Conservation (phyloP, 2,329 filamentous ascomycete genomes). For the Aureobasidium sp. region DNA sequence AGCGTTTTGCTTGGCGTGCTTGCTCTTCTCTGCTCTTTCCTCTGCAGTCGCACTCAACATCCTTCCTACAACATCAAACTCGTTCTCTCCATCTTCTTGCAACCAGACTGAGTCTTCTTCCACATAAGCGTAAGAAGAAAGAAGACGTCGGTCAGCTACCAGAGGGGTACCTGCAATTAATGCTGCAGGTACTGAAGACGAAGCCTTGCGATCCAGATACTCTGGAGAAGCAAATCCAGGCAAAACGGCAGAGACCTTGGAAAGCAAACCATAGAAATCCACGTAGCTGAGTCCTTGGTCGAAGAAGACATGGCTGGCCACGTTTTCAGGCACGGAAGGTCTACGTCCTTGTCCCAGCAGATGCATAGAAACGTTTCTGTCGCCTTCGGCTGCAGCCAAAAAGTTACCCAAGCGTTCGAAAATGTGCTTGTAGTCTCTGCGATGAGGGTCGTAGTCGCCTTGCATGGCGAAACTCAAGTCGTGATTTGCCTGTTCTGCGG, state of each 20-base stretch:
- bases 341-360: constrained; percentile 15
- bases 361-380: constrained; percentile 9
- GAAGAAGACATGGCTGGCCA: constrained; percentile 23
- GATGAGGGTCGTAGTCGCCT: constrained; percentile 24
- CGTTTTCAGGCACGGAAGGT: constrained; percentile 21
- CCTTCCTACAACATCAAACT: constrained; percentile 25
- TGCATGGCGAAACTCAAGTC: constrained; percentile 24
- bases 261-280: constrained; percentile 25
- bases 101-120: constrained; percentile 24
- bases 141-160: constrained; percentile 22
- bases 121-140: constrained; percentile 26
- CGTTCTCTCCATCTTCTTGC: constrained; percentile 21
- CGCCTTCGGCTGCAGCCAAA: constrained; percentile 3
- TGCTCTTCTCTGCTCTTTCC: constrained; percentile 39
- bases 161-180: constrained; percentile 25
- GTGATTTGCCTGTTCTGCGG: not conserved
- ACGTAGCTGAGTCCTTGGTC: constrained; percentile 24
- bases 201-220: constrained; percentile 26
- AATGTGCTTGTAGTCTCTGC: constrained; percentile 24
- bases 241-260: constrained; percentile 23
- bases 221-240: constrained; percentile 24
- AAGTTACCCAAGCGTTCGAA: constrained; percentile 23
- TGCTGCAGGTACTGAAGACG: constrained; percentile 23
- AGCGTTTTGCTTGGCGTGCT: not conserved
- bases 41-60: constrained; percentile 29